Conservation (phyloP, 306 rosid species). For the Rosa multiflora region DNA sequence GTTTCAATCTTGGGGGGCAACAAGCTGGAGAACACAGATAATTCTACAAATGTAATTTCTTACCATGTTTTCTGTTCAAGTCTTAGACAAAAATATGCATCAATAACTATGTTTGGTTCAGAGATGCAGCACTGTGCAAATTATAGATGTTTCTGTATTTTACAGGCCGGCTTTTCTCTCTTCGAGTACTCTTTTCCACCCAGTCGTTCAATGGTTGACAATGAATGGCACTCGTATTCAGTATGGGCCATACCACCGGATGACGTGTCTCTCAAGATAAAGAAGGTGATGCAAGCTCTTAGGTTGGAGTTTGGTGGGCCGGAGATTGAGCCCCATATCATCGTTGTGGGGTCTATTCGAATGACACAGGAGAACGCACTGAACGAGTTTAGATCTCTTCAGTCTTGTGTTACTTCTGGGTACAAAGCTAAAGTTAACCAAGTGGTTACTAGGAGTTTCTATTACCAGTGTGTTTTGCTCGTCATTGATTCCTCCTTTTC, state of each 20-base stretch:
- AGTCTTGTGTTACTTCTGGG: conserved; percentile 29
- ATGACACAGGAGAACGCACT: conserved; percentile 52
- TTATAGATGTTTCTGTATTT: not conserved
- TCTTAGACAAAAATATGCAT: not conserved
- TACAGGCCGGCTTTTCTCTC: not conserved
- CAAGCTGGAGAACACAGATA: not conserved
- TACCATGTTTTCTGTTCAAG: not conserved
- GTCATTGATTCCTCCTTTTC: not conserved
- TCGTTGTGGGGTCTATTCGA: conserved; percentile 63
- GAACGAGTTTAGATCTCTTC: conserved; percentile 47
- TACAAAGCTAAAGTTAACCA: conserved; percentile 51
- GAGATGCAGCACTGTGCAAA: not conserved
- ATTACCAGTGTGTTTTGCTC: not conserved
- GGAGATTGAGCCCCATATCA: conserved; percentile 69
- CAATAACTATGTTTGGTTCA: not conserved
- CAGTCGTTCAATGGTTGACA: not conserved
- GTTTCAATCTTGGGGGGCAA: not conserved
- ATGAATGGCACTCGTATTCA: conserved; percentile 44
- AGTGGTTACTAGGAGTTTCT: not conserved
- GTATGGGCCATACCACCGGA: conserved; percentile 89
- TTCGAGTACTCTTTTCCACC: not conserved
- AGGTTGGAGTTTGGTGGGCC: conserved; percentile 64
- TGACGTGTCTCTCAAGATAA: conserved; percentile 35
- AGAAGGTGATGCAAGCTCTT: conserved; percentile 21
- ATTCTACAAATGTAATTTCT: not conserved